These are phyloP conservation scores for Halophytophthora polymorphica DNA, from an alignment of 352 stramenopile genomes.

Conservation along the genomic window DNA sequence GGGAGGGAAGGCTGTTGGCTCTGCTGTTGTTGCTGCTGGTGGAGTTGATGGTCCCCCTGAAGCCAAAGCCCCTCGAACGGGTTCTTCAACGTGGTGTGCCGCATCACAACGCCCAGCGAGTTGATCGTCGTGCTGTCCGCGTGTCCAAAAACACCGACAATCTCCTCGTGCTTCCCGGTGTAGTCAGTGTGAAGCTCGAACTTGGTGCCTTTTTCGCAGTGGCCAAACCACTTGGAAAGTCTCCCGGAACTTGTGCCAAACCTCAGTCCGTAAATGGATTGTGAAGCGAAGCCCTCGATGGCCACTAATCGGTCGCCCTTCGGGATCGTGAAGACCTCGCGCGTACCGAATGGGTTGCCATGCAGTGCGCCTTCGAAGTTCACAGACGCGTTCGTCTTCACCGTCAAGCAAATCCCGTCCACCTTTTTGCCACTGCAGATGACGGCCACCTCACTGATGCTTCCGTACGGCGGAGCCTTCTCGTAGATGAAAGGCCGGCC, in stretches of 20 bases:
- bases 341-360: conserved; percentile 68
- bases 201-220: conserved; percentile 61
- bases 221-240: conserved; percentile 76
- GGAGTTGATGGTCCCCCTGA: conserved; percentile 20
- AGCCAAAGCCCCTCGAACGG: conserved; percentile 82
- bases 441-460: conserved; percentile 60
- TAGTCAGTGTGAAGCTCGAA: conserved; percentile 67
- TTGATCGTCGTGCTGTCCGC: conserved; percentile 62
- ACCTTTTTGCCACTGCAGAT: conserved; percentile 68
- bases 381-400: conserved; percentile 49
- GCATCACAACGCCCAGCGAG: conserved; percentile 58
- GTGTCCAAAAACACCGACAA: conserved; percentile 66
- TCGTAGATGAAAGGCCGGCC: conserved; percentile 59
- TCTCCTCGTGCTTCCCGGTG: conserved; percentile 50
- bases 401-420: conserved; percentile 54
- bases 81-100: conserved; percentile 65
- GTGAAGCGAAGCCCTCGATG: conserved; percentile 71
- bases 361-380: conserved; percentile 50
- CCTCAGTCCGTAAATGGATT: conserved; percentile 64
- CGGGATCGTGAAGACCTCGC: conserved; percentile 53
- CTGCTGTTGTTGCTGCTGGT: conserved; percentile 1
- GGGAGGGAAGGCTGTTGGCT: conserved; percentile 8
- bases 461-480: conserved; percentile 57
- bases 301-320: conserved; percentile 57
- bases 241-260: conserved; percentile 54